Evolutionary conservation across 352 stramenopile genomes (phyloP).

Genomic region (Phytophthora pseudosyringae): DNA sequence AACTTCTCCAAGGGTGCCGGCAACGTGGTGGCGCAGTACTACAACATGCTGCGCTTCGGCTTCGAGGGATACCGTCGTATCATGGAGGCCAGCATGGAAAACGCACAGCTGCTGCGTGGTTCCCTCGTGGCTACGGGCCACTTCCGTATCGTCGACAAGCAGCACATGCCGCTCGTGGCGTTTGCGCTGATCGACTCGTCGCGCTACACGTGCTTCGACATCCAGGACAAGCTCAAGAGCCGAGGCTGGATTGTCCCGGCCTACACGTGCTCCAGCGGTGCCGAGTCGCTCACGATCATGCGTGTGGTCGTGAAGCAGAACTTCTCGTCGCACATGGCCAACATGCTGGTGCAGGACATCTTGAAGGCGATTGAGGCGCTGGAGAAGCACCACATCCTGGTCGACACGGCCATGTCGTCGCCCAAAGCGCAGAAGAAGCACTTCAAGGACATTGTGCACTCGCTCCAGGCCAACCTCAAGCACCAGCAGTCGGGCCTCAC

Average conservation of each 20-base stretch:
- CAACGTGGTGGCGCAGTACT: slow-evolving; percentile 92
- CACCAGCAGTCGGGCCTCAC: slow-evolving; percentile 78
- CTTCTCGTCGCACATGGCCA: slow-evolving; percentile 88
- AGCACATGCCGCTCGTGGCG: slow-evolving; percentile 91
- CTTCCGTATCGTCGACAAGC: slow-evolving; percentile 91
- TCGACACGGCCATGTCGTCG: slow-evolving; percentile 81
- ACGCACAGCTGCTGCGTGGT: slow-evolving; percentile 78
- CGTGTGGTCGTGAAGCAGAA: slow-evolving; percentile 93
- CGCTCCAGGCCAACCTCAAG: slow-evolving; percentile 69
- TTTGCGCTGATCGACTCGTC: slow-evolving; percentile 85
- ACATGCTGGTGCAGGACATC: slow-evolving; percentile 90
- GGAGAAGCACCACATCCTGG: slow-evolving; percentile 78
- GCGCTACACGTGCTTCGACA: slow-evolving; percentile 90
- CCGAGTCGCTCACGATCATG: slow-evolving; percentile 90
- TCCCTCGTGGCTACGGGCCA: slow-evolving; percentile 80
- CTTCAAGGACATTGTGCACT: slow-evolving; percentile 74
- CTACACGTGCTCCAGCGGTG: slow-evolving; percentile 87
- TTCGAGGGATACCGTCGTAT: slow-evolving; percentile 90
- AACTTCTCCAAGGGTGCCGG: slow-evolving; percentile 94
- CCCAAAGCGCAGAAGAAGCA: slow-evolving; percentile 76
- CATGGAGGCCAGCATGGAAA: slow-evolving; percentile 91
- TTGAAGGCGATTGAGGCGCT: slow-evolving; percentile 83
- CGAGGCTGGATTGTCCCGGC: slow-evolving; percentile 91
- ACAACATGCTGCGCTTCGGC: slow-evolving; percentile 94
- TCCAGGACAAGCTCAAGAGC: slow-evolving; percentile 89